Evolutionary conservation across 1,139 yeast genomes (phyloP), one percentile per base, ranked within the genome.

Genomic region (Kodamaea fungicola): DNA sequence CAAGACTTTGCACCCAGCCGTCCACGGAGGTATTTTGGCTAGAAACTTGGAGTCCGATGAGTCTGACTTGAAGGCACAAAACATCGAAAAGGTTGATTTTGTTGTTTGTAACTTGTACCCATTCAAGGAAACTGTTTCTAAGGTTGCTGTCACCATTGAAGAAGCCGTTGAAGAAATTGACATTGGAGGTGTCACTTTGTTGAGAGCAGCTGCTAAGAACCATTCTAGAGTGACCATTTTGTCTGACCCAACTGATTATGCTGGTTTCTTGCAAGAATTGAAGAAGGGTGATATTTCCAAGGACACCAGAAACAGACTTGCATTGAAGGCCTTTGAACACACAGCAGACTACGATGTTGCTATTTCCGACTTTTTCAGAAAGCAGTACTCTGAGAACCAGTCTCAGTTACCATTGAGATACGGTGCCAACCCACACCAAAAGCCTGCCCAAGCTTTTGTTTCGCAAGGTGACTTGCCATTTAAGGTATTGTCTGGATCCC

Each of bases 161-260:
- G 98, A 92, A 72, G 98, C 98, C 10, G 97, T 92, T 38, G 98
- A 92, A 71, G 97, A 92, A 68, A 83, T 92, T 53, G 98, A 92
- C 61, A 92, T 92, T 61, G 98, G 98, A 55, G 98, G 98, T 61
- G 98, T 92, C 43, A 92, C 98, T 33, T 74, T 92, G 48, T 74
- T 92, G 62, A 83, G 98, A 67, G 98, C 98, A 35, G 98, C 98
- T 43, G 98, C 98, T 45, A 92, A 92, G 74, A 92, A 92, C 71
- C 98, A 92, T 64, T 74, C 95, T 43, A 81, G 98, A 67, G 98
- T 92, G 44, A 86, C 96, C 43, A 90, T 92, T 49, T 74, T 92
- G 56, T 85, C 95, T 26, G 98, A 92, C 66, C 98, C 98, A 48
- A 72, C 72, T 42, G 98, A 92, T 67, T 92, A 92, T 66, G 81